Evolutionary conservation across 2,329 filamentous ascomycete genomes (phyloP), one percentile per base, ranked within the genome.

Genomic region (Exophiala aquamarina): DNA sequence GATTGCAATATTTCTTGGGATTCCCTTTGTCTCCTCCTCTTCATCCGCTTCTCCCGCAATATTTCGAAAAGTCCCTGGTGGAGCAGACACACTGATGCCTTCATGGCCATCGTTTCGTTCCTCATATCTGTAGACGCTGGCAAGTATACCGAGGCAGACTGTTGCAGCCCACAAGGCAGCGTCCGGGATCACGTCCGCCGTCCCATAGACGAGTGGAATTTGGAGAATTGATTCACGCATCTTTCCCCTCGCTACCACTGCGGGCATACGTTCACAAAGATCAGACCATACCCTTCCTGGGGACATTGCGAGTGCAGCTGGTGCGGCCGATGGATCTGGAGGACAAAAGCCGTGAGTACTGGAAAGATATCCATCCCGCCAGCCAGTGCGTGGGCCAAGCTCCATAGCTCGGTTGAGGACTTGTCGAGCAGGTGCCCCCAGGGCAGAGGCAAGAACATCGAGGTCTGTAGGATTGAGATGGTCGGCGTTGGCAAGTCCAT

Each of bases 271-370:
- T 28, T 47, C 41, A 29, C 49, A 52, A 8, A 48, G 44, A 26
- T 52, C 44, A 11, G 44, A 44, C 49, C 49, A 52, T 28, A 52
- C 46, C 31, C 41, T 43, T n/a, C 49, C 49, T 31, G 44, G 36
- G n/a, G 49, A 48, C 36, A 47, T 44, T 10, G 41, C 39, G 17
- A 52, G 35, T 10, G 44, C 41, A 3, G 36, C 44, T n/a, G 41
- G 41, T 9, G 49, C 41, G 17, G 39, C 44, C n/a, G 44, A 47
- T 20, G 44, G 39, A 33, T 52, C 44, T 26, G 49, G 44, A 20
- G 49, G 49, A 38, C 49, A 52, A 26, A 52, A 52, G n/a, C 49
- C 49, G 39, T 52, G 40, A 9, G 39, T 47, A 32, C 44, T 48
- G 4, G 40, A 40, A 15, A 52, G 29, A 20, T 48, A 52, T n/a